Base-by-base conservation (phyloP, 2,329 filamentous ascomycete species). In the Pseudodiploospora longispora region DNA sequence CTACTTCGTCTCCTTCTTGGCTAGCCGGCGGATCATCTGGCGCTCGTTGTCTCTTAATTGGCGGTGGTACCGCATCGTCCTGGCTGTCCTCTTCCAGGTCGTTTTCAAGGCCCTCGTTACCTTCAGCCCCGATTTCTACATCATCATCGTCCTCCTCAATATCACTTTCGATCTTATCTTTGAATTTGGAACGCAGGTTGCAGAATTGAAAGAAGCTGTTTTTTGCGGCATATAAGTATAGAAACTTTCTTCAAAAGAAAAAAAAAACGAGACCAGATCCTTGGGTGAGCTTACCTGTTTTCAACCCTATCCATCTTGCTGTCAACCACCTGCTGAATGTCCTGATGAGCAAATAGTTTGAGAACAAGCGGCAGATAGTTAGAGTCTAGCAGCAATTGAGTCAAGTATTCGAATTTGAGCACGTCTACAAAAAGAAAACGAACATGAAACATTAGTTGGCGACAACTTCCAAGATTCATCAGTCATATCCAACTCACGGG, bases 391-490 rank as follows among this genome's bases (percentile, higher is more conserved):
- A 98, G 71, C 3, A 98, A 76, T 59, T 98, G 93, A 1, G 89
- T 91, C 58, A 98, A 70, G 58, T 96, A 97, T 65, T 98, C 93
- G 54, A 93, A 96, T 60, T 96, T 95, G 52, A 98, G 71, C 29
- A 97, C 78, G 60, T 98, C 88, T 94, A 50, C 10, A 27, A 28
- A 4, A 44, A 27, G 31, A 30, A 19, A 19, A 19, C 19, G 19
- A 19, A 19, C 19, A 19, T 19, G 19, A 19, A 19, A 38, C 31
- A 19, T n/a, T 27, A 27, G 38, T 34, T 30, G 38, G 8, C 6
- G 27, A 37, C 36, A 4, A 10, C 19, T 6, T 35, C 8, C 33
- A 27, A 4, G 10, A 38, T 33, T 27, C 12, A 5, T 4, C 4
- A 10, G n/a, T 8, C 37, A 27, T 19, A 19, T n/a, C 30, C 7